Base-by-base conservation (phyloP, 768 basidiomycete genomes). In the Tulasnella sp. region DNA sequence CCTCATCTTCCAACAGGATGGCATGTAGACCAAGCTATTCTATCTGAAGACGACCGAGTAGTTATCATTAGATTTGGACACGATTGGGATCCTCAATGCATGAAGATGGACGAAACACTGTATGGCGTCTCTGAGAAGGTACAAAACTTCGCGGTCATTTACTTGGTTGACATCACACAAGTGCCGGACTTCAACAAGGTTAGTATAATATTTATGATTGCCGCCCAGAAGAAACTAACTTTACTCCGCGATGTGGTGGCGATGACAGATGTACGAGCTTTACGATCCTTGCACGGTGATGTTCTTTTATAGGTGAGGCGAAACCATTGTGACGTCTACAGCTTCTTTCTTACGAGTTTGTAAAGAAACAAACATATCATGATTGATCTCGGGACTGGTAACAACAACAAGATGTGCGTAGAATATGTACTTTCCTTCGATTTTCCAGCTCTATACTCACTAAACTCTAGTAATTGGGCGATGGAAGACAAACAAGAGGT, bases 141-240 rank as follows among this genome's bases (percentile, higher is more conserved):
- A 4, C 91, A 96, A 71, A 98, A 99, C 69, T 96, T 93, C 66
- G 91, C 92, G 6, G 90, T 98, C 59, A 89, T 98, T 57, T 98
- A 96, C 62, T 71, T 95, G 10, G 79, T 81, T 19, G 93, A 99
- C 64, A 96, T 95, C 61, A 95, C 89, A 0, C 81, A 90, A 55
- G 93, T 98, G 0, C 93, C 95, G 1, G 95, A 98, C 64, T 98
- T 98, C 69, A 98, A 93, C 69, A 96, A 96, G 79, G 92, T 83
- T 45, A 33, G 75, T 61, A 2, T 9, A 35, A 6, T 8, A 4
- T 5, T 12, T 28, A 13, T 3, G 19, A 12, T 45, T 9, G 12
- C 19, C 13, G 22, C 2, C n/a, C 12, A 15, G 20, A 37, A 22
- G 20, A 15, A 40, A 8, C 1, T 5, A 8, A 48, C 33, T 6